Conservation (phyloP, 2,329 filamentous ascomycete genomes). For the Didymella arachidicola region DNA sequence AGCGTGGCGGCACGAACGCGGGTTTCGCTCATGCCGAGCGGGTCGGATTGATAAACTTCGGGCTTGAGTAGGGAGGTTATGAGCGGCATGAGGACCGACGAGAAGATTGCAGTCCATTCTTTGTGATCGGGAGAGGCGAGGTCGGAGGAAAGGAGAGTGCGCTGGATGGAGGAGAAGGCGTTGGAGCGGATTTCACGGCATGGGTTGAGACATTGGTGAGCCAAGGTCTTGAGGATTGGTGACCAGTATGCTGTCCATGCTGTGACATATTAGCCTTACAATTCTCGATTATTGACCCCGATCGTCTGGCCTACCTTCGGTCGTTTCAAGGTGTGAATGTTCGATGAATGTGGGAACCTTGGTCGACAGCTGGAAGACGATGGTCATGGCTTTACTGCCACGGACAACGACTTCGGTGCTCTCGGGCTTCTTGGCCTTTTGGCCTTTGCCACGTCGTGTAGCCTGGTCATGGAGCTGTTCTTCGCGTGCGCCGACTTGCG, state of each 20-base stretch:
- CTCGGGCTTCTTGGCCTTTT: slow-evolving; percentile 61
- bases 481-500: slow-evolving; percentile 72
- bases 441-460: slow-evolving; percentile 60
- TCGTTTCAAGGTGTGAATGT: slow-evolving; percentile 89
- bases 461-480: slow-evolving; percentile 72
- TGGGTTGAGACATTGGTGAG: slow-evolving; percentile 89
- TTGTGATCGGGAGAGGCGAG: slow-evolving; percentile 83
- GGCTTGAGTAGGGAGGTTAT: slow-evolving; percentile 88
- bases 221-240: slow-evolving; percentile 88
- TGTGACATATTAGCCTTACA: slow-evolving; percentile 40
- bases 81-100: slow-evolving; percentile 90
- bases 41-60: slow-evolving; percentile 91
- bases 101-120: slow-evolving; percentile 95
- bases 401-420: slow-evolving; percentile 77
- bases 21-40: slow-evolving; percentile 93
- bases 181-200: slow-evolving; percentile 91
- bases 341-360: slow-evolving; percentile 87
- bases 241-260: slow-evolving; percentile 99
- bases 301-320: slow-evolving; percentile 67
- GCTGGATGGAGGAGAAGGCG: slow-evolving; percentile 84
- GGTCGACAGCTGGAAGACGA: slow-evolving; percentile 81
- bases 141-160: slow-evolving; percentile 83
- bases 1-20: slow-evolving; percentile 89
- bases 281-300: neutral
- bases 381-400: slow-evolving; percentile 79